Evolutionary conservation across 2,329 filamentous ascomycete genomes (phyloP), one percentile per base, ranked within the genome.

Genomic region (Pseudocercospora musae): DNA sequence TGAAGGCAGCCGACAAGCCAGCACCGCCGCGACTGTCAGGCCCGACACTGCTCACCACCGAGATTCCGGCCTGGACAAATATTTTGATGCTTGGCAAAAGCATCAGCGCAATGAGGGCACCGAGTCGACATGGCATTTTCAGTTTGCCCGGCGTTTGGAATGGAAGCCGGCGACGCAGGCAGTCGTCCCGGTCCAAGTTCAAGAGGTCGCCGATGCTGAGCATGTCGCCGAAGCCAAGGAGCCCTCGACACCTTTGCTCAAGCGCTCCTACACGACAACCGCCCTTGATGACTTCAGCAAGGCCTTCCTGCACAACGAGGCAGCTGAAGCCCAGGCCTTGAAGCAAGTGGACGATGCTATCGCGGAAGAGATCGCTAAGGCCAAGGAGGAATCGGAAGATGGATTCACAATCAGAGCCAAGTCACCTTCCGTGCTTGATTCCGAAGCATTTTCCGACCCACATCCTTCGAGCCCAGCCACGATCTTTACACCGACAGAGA

Each of bases 1-100:
- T 49, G 72, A 74, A 53, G 60, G 60, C 55, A 73, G 75, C 52
- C 75, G 78, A 20, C 74, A 76, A 64, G 68, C 72, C 50, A 72
- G 72, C 66, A 74, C 62, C 2, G 60, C 66, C 31, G 74, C 69
- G 40, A 74, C 68, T 33, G 73, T 72, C 21, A 63, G 70, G 13
- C 67, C 68, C 21, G 73, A 76, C 48, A 65, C 68, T 31, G 67
- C 65, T 53, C 68, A 69, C 27, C 71, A 75, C 54, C 27, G 52
- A 18, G 79, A 81, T 62, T 73, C 74, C 66, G 90, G 89, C 63
- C 75, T 98, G 83, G 92, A 93, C 66, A 92, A 91, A 71, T 97
- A 96, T 78, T 96, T 92, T 72, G 92, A 95, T 76, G 91, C 92
- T 59, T 90, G 95, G 81, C 92, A 94, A 77, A 89, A 90, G 75